Base-by-base conservation (phyloP, 192 early-diverging fungal species). In the Umbelopsis isabellina region DNA sequence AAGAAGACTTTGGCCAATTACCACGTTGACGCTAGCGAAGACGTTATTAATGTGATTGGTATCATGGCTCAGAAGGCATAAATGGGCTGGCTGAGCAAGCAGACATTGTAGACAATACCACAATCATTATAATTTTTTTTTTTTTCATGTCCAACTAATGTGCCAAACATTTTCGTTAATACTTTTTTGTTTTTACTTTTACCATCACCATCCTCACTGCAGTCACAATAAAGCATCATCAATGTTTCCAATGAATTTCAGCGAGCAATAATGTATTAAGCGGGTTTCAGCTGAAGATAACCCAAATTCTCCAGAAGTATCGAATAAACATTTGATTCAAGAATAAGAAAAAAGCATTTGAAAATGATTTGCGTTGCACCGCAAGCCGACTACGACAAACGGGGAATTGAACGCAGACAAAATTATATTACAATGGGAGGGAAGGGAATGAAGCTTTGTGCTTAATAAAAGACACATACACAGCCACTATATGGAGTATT, bases 1-100 rank as follows among this genome's bases (percentile, higher is more conserved):
- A 98, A 98, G 84, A 96, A 94, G 85, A 96, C 93, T 5, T 78
- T 89, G 12, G 95, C 96, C 4, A 82, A 85, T 69, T 98, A 93
- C 92, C 94, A 96, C 75, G 92, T 98, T 22, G 73, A 75, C 15
- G 75, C 78, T n/a, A 88, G 90, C 3, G 84, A 85, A 52, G 89
- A 92, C 61, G 49, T 95, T 21, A 88, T 93, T 4, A 35, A 61
- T 18, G 55, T 61, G 27, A 61, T 61, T 61, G 55, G 55, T 30
- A 35, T 33, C 16, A 61, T 61, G 55, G 27, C 55, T 18, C 18
- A 61, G 15, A 35, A n/a, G 4, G 16, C 25, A 27, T 25, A 12
- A 30, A 27, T 61, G 55, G 33, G 30, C 55, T 49, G 48, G 27
- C 27, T 30, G 27, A 30, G 27, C 1, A 30, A 21, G 48, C 48